phyloP scores from a whole-genome alignment of 129 eudicot species.

The Sambucus nigra region DNA sequence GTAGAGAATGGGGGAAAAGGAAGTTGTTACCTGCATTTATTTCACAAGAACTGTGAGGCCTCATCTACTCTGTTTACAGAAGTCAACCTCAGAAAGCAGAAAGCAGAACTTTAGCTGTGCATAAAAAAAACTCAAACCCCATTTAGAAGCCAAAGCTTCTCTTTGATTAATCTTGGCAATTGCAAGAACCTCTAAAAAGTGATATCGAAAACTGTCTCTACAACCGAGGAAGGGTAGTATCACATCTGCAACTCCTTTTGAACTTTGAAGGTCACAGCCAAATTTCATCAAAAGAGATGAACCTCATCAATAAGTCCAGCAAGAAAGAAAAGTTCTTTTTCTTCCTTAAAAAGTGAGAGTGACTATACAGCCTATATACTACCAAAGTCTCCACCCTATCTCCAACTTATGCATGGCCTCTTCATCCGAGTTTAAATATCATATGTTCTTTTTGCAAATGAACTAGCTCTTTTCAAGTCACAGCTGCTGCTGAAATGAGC shows the following conservation, averaged over 20 bases:
- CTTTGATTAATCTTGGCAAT: not conserved
- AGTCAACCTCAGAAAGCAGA: constrained; percentile 1
- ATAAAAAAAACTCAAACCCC: not conserved
- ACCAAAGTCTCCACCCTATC: not conserved
- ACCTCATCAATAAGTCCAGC: not conserved
- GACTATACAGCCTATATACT: not conserved
- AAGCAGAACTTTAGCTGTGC: not conserved
- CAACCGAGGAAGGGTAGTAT: not conserved
- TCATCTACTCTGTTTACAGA: constrained; percentile 7
- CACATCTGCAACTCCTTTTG: not conserved
- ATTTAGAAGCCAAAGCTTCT: constrained; percentile 3
- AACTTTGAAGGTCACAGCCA: not conserved
- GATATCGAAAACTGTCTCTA: not conserved
- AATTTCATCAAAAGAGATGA: not conserved
- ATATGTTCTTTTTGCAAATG: not conserved
- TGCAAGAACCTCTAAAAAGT: not conserved
- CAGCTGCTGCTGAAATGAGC: not conserved
- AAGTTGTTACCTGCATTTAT: not conserved
- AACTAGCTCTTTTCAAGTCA: too few relatives aligned
- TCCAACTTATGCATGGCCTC: not conserved
- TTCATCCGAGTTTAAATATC: too few relatives aligned
- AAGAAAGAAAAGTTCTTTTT: not conserved
- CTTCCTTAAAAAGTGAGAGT: not conserved
- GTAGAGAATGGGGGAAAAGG: not conserved
- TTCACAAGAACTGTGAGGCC: constrained; percentile 1